phyloP scores from a whole-genome alignment of 768 basidiomycete species.

The Naematelia encephala region DNA sequence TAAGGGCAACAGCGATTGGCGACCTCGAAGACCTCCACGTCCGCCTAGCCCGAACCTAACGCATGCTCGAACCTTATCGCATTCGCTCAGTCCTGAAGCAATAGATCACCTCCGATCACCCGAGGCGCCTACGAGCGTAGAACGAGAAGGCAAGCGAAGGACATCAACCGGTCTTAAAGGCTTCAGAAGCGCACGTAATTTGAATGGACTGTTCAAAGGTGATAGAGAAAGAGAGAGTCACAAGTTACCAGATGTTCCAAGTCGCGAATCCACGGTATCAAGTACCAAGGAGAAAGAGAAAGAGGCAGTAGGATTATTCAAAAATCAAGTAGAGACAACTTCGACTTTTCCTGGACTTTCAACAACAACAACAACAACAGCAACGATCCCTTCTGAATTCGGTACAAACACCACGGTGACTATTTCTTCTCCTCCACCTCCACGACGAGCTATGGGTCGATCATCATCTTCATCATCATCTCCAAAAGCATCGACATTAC shows the following conservation, averaged over 20 bases:
- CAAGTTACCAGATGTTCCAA: not conserved
- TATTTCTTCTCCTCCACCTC: not conserved
- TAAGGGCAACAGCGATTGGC: slow-evolving; percentile 25
- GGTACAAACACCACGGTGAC: not conserved
- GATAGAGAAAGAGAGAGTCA: slow-evolving; percentile 2
- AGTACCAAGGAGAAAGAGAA: not conserved
- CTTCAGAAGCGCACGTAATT: not conserved
- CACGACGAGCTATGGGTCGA: not conserved
- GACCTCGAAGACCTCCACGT: slow-evolving; percentile 37
- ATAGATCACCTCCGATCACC: slow-evolving; percentile 16
- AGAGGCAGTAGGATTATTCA: not conserved
- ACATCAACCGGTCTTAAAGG: not conserved
- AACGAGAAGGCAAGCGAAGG: not conserved
- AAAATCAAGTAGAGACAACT: not conserved
- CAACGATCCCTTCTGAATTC: too few species aligned
- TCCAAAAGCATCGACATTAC: not conserved
- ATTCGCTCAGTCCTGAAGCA: slow-evolving; percentile 28
- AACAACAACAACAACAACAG: not conserved
- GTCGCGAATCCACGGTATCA: too few species aligned
- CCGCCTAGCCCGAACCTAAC: slow-evolving; percentile 40
- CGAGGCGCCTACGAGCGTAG: not conserved
- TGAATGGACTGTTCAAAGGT: not conserved
- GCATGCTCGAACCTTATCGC: slow-evolving; percentile 13
- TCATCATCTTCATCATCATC: not conserved
- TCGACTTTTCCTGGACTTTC: not conserved